Conservation (phyloP, 1,139 yeast species). For the Candida tropicalis region DNA sequence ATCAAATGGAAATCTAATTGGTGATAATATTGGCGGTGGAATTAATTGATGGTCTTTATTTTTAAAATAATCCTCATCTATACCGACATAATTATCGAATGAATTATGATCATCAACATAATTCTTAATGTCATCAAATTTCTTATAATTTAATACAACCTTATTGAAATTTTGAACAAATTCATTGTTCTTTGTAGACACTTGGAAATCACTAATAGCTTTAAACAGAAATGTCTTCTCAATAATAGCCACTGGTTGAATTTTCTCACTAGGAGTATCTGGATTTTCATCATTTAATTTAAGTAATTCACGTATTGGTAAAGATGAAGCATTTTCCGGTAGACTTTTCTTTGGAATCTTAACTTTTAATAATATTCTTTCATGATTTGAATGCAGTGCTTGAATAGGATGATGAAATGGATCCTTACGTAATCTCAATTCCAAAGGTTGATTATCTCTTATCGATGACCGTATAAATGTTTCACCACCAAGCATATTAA, state of each 20-base stretch:
- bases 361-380: slow-evolving; percentile 69
- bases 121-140: slow-evolving; percentile 40
- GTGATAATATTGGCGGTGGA: slow-evolving; percentile 86
- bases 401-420: slow-evolving; percentile 82
- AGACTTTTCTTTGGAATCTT: slow-evolving; percentile 60
- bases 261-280: slow-evolving; percentile 33
- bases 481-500: slow-evolving; percentile 78
- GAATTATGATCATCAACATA: slow-evolving; percentile 42
- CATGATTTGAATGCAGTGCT: slow-evolving; percentile 53
- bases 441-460: slow-evolving; percentile 28
- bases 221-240: slow-evolving; percentile 77
- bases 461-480: slow-evolving; percentile 44
- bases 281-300: slow-evolving; percentile 19
- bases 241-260: slow-evolving; percentile 68
- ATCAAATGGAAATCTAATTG: slow-evolving; percentile 72
- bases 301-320: slow-evolving; percentile 57
- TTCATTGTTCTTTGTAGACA: slow-evolving; percentile 58
- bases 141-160: slow-evolving; percentile 25
- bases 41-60: slow-evolving; percentile 63
- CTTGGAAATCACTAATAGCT: slow-evolving; percentile 88
- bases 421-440: slow-evolving; percentile 66
- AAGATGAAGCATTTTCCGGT: slow-evolving; percentile 46
- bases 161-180: slow-evolving; percentile 40
- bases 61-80: slow-evolving; percentile 21
- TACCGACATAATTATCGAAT: slow-evolving; percentile 37